Evolutionary conservation across 192 early-diverging fungal species (phyloP), one percentile per base, ranked within the genome.

Genomic region (Coemansia sp.): DNA sequence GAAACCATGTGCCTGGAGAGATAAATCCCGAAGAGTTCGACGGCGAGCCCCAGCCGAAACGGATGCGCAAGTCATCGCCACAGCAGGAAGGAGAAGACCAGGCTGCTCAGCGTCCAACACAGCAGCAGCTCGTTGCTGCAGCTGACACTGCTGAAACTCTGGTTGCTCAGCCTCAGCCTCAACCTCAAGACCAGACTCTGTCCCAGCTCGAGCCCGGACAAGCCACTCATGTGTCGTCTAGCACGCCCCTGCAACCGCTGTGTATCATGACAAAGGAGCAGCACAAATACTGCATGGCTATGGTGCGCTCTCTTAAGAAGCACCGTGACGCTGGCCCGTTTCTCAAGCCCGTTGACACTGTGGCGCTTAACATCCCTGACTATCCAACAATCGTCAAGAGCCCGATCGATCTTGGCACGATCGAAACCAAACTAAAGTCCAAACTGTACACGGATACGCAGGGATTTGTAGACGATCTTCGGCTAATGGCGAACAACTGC

Each of bases 281-380:
- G 74, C 75, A 91, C 57, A 95, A 94, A 69, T 93, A 89, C 71
- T 90, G 90, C 74, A 76, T 69, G 11, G 87, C 89, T 15, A 88
- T 93, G 64, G 73, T 96, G 29, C 86, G 86, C 34, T 82, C 85
- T 8, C 73, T 95, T 38, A 92, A 92, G 61, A 84, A 87, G 49
- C 89, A 93, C 61, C 89, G 91, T 64, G 92, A 94, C 54, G 91
- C 92, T 5, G 85, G 82, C 9, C 88, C 91, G n/a, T 99, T 99
- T 71, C 82, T 94, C 29, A 71, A 88, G 50, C 92, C 91, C 0
- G 92, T 94, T 23, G 92, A 94, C 65, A 79, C 83, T 45, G 85
- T 92, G 25, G 84, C 83, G 48, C 84, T 92, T 23, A 90, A 88
- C 33, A 90, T 94, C 22, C 91, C 91, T 0, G 90, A 94, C 72